phyloP scores from a whole-genome alignment of 2,329 filamentous ascomycete species.

The Diaporthe sp. region DNA sequence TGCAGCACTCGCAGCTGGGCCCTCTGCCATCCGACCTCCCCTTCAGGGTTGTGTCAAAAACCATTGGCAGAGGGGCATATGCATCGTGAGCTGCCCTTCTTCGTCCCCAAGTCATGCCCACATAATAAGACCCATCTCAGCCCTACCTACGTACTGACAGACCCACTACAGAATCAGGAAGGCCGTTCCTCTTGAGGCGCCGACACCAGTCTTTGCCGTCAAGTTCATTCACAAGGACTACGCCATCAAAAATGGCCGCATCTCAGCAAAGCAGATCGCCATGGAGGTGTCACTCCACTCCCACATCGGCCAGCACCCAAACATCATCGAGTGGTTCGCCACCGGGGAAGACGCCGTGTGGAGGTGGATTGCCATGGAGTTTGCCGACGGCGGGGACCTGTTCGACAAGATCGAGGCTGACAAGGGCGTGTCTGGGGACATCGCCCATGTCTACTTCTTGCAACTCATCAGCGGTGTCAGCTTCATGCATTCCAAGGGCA shows the following conservation, averaged over 20 bases:
- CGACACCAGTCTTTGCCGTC: slow-evolving; percentile 89
- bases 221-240: slow-evolving; percentile 99
- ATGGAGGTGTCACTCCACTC: slow-evolving; percentile 94
- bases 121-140: slow-evolving; percentile 36
- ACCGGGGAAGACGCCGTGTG: slow-evolving; percentile 88
- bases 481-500: slow-evolving; percentile 96
- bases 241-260: slow-evolving; percentile 88
- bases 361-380: slow-evolving; percentile 99
- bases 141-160: slow-evolving; percentile 41
- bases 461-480: slow-evolving; percentile 91
- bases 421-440: slow-evolving; percentile 92
- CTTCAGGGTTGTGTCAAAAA: slow-evolving; percentile 95
- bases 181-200: slow-evolving; percentile 79
- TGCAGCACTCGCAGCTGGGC: slow-evolving; percentile 87
- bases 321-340: slow-evolving; percentile 94
- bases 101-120: slow-evolving; percentile 36
- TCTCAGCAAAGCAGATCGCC: slow-evolving; percentile 89
- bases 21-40: slow-evolving; percentile 88
- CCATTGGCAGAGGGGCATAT: slow-evolving; percentile 96
- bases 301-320: slow-evolving; percentile 88
- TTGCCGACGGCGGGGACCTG: slow-evolving; percentile 93
- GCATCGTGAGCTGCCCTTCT: slow-evolving; percentile 78
- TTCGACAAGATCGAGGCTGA: slow-evolving; percentile 99
- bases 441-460: slow-evolving; percentile 96
- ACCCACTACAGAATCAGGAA: slow-evolving; percentile 83